phyloP scores from a whole-genome alignment of 208 protist genomes.

The Leishmania major region DNA sequence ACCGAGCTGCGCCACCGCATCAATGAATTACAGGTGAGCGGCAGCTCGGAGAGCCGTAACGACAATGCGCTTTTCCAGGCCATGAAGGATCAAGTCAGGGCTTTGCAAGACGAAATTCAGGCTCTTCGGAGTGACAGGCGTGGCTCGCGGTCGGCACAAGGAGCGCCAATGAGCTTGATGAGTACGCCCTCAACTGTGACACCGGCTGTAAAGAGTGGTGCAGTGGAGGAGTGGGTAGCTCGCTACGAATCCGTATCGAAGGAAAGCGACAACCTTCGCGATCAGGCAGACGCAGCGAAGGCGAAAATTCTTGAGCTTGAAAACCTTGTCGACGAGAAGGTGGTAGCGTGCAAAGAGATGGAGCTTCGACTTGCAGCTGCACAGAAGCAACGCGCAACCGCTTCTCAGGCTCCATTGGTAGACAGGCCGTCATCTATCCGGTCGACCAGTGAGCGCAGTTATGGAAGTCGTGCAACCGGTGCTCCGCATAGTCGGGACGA shows the following conservation, averaged over 20 bases:
- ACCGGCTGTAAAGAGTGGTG: background rate
- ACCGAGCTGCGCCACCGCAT: constrained; percentile 41
- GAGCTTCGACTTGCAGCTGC: constrained; percentile 44
- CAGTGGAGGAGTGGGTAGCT: constrained; percentile 9
- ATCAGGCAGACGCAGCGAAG: constrained; percentile 47
- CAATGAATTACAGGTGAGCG: constrained; percentile 28
- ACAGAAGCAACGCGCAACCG: constrained; percentile 23
- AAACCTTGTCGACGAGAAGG: constrained; percentile 38
- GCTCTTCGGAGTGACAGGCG: constrained; percentile 22
- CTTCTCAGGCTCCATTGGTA: background rate
- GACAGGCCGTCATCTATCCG: constrained; percentile 6
- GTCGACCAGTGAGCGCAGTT: constrained; percentile 13
- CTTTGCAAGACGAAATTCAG: constrained; percentile 32
- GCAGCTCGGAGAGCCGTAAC: constrained; percentile 29
- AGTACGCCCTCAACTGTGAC: background rate
- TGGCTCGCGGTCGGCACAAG: constrained; percentile 9
- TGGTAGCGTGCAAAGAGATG: constrained; percentile 52
- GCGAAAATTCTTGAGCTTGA: constrained; percentile 39
- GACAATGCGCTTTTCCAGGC: constrained; percentile 61
- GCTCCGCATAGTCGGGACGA: background rate
- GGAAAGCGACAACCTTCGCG: constrained; percentile 49
- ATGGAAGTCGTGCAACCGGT: background rate
- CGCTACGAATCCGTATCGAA: constrained; percentile 22
- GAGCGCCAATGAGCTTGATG: background rate
- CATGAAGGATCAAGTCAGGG: constrained; percentile 64